Evolutionary conservation across 352 stramenopile species (phyloP).

Genomic region (Globisporangium cederbergense): DNA sequence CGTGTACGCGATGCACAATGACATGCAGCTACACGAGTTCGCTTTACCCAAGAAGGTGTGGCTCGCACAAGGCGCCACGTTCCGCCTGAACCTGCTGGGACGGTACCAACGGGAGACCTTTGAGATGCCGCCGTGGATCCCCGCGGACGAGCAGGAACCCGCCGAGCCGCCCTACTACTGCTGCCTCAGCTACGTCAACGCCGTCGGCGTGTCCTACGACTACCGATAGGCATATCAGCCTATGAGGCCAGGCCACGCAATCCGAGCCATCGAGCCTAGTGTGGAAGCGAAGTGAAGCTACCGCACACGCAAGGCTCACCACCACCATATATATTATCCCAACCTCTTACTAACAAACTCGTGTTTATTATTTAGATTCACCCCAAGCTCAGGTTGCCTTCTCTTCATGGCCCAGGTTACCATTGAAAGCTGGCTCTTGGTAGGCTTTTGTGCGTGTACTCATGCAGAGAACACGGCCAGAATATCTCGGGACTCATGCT

Average conservation of each 20-base stretch:
- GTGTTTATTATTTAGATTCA: conserved; percentile 12
- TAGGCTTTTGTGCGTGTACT: neutral
- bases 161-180: conserved; percentile 57
- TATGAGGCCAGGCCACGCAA: neutral
- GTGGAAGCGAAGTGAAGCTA: conserved; percentile 9
- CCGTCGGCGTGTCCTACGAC: conserved; percentile 15
- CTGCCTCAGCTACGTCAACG: conserved; percentile 74
- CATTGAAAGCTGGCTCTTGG: neutral
- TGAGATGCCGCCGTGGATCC: conserved; percentile 48
- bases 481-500: neutral
- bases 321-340: neutral
- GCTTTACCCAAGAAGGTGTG: conserved; percentile 42
- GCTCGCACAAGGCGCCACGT: conserved; percentile 31
- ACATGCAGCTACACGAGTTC: conserved; percentile 71
- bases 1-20: conserved; percentile 44
- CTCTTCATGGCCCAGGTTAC: neutral
- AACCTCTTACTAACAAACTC: neutral
- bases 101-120: conserved; percentile 48
- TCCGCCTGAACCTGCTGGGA: conserved; percentile 58
- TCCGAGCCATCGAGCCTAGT: neutral
- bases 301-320: neutral
- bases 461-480: neutral
- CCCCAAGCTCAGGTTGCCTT: neutral
- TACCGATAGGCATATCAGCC: conserved; percentile 1
- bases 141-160: conserved; percentile 35